Percentiles rank a stretch among this genome's conserved stretches.
Conservation (phyloP, 2,329 filamentous ascomycete genomes). For the Aspergillus jensenii region DNA sequence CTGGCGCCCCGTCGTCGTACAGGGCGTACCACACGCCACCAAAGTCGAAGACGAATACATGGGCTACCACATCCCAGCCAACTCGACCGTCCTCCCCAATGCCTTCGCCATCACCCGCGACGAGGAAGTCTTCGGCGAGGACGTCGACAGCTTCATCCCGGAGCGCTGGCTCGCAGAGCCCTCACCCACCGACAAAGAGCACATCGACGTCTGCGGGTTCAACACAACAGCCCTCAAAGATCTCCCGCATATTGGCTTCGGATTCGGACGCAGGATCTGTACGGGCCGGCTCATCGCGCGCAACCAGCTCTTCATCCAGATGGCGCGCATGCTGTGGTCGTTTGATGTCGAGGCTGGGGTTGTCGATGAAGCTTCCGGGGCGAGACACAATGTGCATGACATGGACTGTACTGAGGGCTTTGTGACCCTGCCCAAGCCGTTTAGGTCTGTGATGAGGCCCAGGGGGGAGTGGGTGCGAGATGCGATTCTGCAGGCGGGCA, state of each 20-base stretch:
- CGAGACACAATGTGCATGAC: background rate
- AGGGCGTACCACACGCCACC: background rate
- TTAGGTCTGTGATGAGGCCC: background rate
- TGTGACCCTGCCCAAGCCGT: background rate
- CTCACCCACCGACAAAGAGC: background rate
- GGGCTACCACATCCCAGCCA: constrained; percentile 1
- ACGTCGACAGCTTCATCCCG: background rate
- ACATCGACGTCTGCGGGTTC: background rate
- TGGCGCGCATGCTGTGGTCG: constrained; percentile 3
- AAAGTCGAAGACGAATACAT: background rate
- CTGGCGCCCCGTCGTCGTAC: background rate
- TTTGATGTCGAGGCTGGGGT: background rate
- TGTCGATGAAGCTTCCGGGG: background rate
- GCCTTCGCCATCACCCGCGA: background rate
- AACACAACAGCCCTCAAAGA: background rate
- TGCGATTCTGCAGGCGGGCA: background rate
- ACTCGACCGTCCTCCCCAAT: background rate
- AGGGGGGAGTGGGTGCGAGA: background rate
- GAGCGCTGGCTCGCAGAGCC: background rate
- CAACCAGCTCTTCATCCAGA: constrained; percentile 4
- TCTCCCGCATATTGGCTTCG: background rate
- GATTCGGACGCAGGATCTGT: background rate
- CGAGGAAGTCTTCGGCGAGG: background rate
- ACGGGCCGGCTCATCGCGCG: background rate
- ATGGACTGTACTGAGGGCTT: constrained; percentile 2